phyloP scores from a whole-genome alignment of 768 basidiomycete genomes.

The Phanerochaete sordida region DNA sequence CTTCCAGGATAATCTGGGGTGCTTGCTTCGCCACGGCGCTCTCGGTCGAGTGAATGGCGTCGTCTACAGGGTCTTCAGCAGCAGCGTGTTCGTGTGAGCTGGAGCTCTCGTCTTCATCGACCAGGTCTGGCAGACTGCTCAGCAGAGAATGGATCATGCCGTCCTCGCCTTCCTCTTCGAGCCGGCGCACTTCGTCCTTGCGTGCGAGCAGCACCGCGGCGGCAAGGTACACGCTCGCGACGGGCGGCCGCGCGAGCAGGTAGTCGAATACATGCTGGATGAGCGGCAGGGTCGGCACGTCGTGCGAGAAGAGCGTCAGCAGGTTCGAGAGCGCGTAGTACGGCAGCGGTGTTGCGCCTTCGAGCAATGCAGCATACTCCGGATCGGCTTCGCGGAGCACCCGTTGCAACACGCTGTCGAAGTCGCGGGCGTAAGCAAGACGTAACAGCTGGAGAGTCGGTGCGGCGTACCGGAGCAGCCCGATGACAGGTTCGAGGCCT shows the following conservation, averaged over 20 bases:
- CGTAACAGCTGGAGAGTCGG: neutral
- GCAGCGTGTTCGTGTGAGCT: neutral
- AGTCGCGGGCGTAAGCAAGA: neutral
- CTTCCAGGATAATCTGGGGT: neutral
- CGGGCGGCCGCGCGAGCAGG: conserved; percentile 77
- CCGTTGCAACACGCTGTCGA: conserved; percentile 69
- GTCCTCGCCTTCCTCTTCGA: conserved; percentile 71
- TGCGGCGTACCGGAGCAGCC: conserved; percentile 57
- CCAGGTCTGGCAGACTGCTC: conserved; percentile 57
- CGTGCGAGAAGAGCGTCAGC: conserved; percentile 89
- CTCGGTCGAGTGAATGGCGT: too few relatives aligned
- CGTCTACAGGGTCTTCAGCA: too few relatives aligned
- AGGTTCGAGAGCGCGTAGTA: conserved; percentile 90
- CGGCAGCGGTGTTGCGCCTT: conserved; percentile 72
- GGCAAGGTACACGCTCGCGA: conserved; percentile 77
- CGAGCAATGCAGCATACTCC: conserved; percentile 58
- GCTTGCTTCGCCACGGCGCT: neutral
- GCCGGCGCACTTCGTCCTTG: conserved; percentile 57
- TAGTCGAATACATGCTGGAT: conserved; percentile 94
- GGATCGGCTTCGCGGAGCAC: conserved; percentile 71
- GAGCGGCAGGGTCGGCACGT: conserved; percentile 83
- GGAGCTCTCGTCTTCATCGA: conserved; percentile 38
- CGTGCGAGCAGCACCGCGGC: conserved; percentile 74
- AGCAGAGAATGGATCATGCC: conserved; percentile 80
- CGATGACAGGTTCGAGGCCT: conserved; percentile 81